phyloP scores from a whole-genome alignment of 108 stramenopile genomes.

The Heterococcus sp. region DNA sequence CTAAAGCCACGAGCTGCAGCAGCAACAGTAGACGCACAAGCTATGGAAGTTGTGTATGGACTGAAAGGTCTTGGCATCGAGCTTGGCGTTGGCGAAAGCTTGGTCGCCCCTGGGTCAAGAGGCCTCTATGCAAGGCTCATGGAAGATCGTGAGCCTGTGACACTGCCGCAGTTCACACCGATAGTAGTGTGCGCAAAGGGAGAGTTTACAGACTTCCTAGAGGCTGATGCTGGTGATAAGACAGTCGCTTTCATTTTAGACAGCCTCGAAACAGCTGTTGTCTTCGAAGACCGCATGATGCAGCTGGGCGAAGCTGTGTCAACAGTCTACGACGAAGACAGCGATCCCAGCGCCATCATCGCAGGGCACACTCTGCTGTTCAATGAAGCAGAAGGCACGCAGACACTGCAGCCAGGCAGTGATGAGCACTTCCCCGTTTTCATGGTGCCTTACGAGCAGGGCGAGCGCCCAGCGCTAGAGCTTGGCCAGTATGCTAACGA shows the following conservation, averaged over 20 bases:
- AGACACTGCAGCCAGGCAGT: neutral
- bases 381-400: neutral
- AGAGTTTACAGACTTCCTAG: no score
- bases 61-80: neutral
- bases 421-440: neutral
- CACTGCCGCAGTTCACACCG: neutral
- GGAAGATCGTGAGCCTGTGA: neutral
- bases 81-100: neutral
- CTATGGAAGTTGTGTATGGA: no score
- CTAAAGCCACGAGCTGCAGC: no score
- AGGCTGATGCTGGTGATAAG: neutral
- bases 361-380: neutral
- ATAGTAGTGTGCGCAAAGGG: no score
- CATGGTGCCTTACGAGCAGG: neutral
- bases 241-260: neutral
- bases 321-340: neutral
- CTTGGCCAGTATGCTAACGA: neutral
- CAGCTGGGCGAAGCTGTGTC: neutral
- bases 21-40: no score
- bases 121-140: neutral
- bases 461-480: neutral
- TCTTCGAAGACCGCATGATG: neutral
- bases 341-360: neutral
- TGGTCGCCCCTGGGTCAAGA: neutral
- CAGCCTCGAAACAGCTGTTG: neutral